phyloP scores from a whole-genome alignment of 305 asterid species.

The Caryopteris hybrid region DNA sequence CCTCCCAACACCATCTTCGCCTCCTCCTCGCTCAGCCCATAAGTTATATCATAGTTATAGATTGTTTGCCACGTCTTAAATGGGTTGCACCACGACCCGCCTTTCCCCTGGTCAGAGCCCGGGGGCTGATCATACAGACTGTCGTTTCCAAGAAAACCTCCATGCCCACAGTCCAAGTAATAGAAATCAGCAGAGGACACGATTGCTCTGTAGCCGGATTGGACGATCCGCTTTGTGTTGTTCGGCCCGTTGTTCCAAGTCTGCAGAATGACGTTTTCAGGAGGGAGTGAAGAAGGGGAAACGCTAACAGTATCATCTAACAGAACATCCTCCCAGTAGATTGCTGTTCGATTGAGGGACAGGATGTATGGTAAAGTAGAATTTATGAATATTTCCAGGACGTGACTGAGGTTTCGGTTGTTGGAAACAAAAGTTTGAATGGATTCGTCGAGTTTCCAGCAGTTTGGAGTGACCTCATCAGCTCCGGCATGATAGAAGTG shows the following conservation, averaged over 20 bases:
- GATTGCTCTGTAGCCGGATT: constrained; percentile 58
- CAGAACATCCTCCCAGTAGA: constrained; percentile 81
- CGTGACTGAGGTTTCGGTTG: constrained; percentile 58
- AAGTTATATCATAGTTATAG: constrained; percentile 67
- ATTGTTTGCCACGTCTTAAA: constrained; percentile 85
- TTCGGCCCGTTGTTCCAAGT: constrained; percentile 74
- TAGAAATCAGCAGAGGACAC: constrained; percentile 67
- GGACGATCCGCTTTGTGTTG: constrained; percentile 52
- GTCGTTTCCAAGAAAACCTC: constrained; percentile 60
- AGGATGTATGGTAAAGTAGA: constrained; percentile 57
- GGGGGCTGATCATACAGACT: constrained; percentile 52
- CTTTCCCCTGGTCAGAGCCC: constrained; percentile 44
- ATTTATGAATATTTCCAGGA: constrained; percentile 52
- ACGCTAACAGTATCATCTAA: constrained; percentile 42
- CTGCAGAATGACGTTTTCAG: constrained; percentile 50
- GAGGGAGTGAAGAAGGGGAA: constrained; percentile 48
- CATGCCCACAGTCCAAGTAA: constrained; percentile 87
- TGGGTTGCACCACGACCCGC: constrained; percentile 88
- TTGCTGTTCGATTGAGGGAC: constrained; percentile 59
- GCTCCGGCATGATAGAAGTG: constrained; percentile 72
- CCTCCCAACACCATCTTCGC: constrained; percentile 67
- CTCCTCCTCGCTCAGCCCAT: constrained; percentile 42
- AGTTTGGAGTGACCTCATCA: constrained; percentile 64
- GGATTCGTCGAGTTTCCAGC: constrained; percentile 65
- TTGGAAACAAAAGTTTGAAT: constrained; percentile 46